A percentile compares a stretch with the other conserved stretches of the same genome.
Conservation (phyloP, 371 early-diverging fungal species). For the Mucor ambiguus region DNA sequence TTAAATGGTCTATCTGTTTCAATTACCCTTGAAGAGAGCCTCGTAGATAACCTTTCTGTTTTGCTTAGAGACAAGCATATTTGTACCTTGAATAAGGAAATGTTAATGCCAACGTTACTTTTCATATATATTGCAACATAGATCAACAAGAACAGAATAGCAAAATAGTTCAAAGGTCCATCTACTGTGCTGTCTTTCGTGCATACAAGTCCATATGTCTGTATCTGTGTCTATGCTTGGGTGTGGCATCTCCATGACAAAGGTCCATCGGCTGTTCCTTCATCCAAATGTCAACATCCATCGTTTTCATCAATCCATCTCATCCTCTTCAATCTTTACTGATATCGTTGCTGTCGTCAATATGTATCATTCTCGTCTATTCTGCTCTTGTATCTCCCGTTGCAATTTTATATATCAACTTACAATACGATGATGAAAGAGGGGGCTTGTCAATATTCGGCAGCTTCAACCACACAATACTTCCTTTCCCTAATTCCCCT, state of each 20-base stretch:
- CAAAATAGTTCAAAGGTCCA: neutral
- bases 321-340: conserved; percentile 6
- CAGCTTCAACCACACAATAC: conserved; percentile 10
- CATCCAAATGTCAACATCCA: conserved; percentile 1
- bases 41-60: conserved; percentile 95
- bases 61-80: conserved; percentile 93
- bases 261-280: neutral
- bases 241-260: neutral
- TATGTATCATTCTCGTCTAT: neutral
- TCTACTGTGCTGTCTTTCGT: neutral
- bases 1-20: neutral
- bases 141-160: conserved; percentile 1
- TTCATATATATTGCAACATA: neutral
- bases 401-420: conserved; percentile 15
- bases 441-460: conserved; percentile 29
- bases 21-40: conserved; percentile 82
- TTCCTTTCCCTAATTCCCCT: neutral
- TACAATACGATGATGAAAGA: conserved; percentile 42
- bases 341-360: neutral
- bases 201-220: neutral
- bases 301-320: conserved; percentile 3
- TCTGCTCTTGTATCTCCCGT: neutral
- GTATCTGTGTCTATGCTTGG: neutral
- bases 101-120: neutral
- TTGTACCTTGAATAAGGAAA: conserved; percentile 31